These are phyloP conservation scores for Teratosphaeria destructans DNA, from an alignment of 2,329 filamentous ascomycete species.

Conservation along the genomic window DNA sequence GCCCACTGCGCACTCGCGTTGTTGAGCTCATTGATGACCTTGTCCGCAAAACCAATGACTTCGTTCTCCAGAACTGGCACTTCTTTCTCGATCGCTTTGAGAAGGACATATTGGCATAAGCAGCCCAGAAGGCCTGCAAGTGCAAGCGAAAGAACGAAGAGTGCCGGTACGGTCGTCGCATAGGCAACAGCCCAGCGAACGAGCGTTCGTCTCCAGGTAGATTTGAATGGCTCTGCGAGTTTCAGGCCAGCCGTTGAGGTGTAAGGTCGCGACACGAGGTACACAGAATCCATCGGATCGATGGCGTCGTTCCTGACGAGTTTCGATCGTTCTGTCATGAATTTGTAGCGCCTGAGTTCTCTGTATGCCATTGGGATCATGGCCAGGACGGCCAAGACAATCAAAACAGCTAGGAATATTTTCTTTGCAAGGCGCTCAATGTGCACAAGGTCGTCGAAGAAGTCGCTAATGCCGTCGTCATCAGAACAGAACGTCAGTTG, in stretches of 20 bases:
- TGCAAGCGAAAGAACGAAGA: conserved; percentile 79
- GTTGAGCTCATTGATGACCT: conserved; percentile 63
- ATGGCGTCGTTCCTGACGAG: conserved; percentile 56
- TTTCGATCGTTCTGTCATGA: conserved; percentile 58
- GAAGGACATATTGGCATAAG: conserved; percentile 70
- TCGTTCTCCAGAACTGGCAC: conserved; percentile 64
- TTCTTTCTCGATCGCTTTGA: conserved; percentile 61
- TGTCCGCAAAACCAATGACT: conserved; percentile 68
- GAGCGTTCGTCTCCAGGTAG: conserved; percentile 56
- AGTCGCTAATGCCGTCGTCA: conserved; percentile 68
- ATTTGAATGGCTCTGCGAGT: conserved; percentile 54
- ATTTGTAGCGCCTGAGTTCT: conserved; percentile 68
- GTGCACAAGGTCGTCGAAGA: conserved; percentile 64
- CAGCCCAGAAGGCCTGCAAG: conserved; percentile 74
- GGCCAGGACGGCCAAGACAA: conserved; percentile 58
- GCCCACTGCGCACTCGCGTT: conserved; percentile 70
- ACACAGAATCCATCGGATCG: conserved; percentile 79
- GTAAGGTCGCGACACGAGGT: conserved; percentile 73
- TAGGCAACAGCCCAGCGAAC: conserved; percentile 79
- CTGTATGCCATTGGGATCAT: conserved; percentile 71
- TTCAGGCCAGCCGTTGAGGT: conserved; percentile 64
- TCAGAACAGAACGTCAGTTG: conserved; percentile 78
- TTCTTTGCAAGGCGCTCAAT: conserved; percentile 60
- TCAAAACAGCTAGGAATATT: conserved; percentile 65
- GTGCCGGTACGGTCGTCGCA: conserved; percentile 68